phyloP scores from a whole-genome alignment of 345 rosid genomes.

The Durio zibethinus region DNA sequence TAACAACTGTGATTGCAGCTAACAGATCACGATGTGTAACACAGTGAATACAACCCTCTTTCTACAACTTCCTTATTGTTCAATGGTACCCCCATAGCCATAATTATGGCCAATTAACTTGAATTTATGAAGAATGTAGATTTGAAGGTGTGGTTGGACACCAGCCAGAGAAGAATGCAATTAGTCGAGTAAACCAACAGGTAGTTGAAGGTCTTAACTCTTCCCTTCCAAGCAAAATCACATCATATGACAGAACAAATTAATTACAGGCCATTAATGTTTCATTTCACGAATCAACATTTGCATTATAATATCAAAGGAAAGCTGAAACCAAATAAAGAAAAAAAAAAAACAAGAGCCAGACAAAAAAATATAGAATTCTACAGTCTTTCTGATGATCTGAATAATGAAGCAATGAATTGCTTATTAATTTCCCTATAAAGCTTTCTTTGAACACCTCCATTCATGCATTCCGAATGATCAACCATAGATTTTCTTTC shows the following conservation, averaged over 20 bases:
- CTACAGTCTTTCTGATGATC: background rate
- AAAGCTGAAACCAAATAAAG: background rate
- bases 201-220: background rate
- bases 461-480: background rate
- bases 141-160: background rate
- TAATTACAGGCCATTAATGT: conserved; percentile 1
- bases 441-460: conserved; percentile 3
- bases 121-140: background rate
- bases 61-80: background rate
- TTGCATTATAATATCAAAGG: background rate
- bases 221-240: background rate
- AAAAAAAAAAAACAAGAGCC: conserved; percentile 1
- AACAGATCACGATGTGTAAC: background rate
- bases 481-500: background rate
- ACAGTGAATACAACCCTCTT: background rate
- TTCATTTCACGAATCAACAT: conserved; percentile 9
- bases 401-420: background rate
- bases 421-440: background rate
- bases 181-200: too few species aligned
- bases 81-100: background rate
- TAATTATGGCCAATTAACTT: background rate
- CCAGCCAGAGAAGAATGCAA: too few species aligned
- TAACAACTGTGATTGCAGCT: background rate
- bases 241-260: background rate
- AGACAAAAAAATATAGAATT: background rate